Base-by-base conservation (phyloP, 352 stramenopile genomes). In the Globisporangium middletonii region DNA sequence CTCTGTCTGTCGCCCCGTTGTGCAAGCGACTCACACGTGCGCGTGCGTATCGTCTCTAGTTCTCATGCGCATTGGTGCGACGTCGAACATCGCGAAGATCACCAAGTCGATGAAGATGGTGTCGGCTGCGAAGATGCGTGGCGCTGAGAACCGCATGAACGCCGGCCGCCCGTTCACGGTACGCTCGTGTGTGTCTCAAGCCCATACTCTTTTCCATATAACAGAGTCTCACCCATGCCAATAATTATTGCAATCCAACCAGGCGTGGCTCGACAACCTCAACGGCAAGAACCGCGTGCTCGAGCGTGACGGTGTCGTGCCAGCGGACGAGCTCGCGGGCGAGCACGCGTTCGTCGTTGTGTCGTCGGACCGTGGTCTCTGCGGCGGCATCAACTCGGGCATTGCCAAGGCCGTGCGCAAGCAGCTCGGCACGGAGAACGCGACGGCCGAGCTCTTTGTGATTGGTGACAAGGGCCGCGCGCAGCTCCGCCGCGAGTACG, bases 71-170 rank as follows among this genome's bases (percentile, higher is more conserved):
- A 99, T 99, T 68, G 83, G 86, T 59, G 97, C 96, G 23, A 99
- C 97, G 37, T 98, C 97, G 65, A 99, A 99, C 88, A 99, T 99
- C 61, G 86, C 93, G 67, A 99, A 99, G 87, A 99, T 99, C 82
- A 99, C 97, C 51, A 97, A 97, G 77, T 99, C 97, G 55, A 99
- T 99, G 97, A 99, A 99, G 81, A 99, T 99, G 97, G 97, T 99
- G 74, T 99, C 96, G 59, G 97, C 97, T 47, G 96, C 97, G 60
- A 99, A 99, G 86, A 95, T 99, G 67, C 96, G 97, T 72, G 97
- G 97, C 60, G 97, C 98, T 59, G 95, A 99, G 68, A 84, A 91
- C 59, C 80, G 89, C 52, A 82, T 98, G 62, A 78, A 71, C 50
- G 75, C 73, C 11, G 92, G 83, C 33, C 77, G 87, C 19, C 86